phyloP scores from a whole-genome alignment of 805 yeast species.

The Diddensiella transvaalensis region DNA sequence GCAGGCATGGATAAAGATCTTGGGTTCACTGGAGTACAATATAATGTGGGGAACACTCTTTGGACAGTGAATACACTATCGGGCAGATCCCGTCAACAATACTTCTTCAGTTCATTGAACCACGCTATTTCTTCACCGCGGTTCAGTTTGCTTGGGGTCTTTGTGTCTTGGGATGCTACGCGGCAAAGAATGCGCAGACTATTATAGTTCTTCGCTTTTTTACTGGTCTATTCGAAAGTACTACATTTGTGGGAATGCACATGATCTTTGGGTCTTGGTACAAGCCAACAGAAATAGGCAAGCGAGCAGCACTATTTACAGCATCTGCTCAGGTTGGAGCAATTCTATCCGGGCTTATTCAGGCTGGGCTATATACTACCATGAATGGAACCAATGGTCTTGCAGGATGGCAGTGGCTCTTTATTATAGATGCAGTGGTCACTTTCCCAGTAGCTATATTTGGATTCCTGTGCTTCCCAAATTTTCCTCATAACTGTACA shows the following conservation, averaged over 20 bases:
- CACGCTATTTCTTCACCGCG: slow-evolving; percentile 23
- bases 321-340: slow-evolving; percentile 8
- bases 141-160: slow-evolving; percentile 29
- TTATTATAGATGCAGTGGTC: slow-evolving; percentile 55
- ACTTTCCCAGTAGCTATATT: slow-evolving; percentile 38
- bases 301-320: slow-evolving; percentile 32
- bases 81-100: slow-evolving; percentile 26
- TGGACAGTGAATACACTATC: slow-evolving; percentile 32
- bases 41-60: slow-evolving; percentile 23
- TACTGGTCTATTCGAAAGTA: slow-evolving; percentile 31
- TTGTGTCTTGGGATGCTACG: slow-evolving; percentile 23
- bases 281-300: slow-evolving; percentile 39
- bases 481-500: slow-evolving; percentile 40
- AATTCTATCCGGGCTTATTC: slow-evolving; percentile 31
- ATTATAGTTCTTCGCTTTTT: slow-evolving; percentile 30
- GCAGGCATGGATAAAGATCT: slow-evolving; percentile 39
- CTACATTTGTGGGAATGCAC: slow-evolving; percentile 30
- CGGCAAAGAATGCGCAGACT: slow-evolving; percentile 24
- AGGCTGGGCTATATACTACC: slow-evolving; percentile 47
- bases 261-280: slow-evolving; percentile 32
- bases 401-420: slow-evolving; percentile 63
- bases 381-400: slow-evolving; percentile 42
- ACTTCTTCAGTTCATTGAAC: slow-evolving; percentile 13
- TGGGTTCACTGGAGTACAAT: slow-evolving; percentile 25
- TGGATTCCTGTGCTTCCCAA: slow-evolving; percentile 47